Evolutionary conservation across 2,329 filamentous ascomycete species (phyloP).

Genomic region (Scytalidium lignicola): DNA sequence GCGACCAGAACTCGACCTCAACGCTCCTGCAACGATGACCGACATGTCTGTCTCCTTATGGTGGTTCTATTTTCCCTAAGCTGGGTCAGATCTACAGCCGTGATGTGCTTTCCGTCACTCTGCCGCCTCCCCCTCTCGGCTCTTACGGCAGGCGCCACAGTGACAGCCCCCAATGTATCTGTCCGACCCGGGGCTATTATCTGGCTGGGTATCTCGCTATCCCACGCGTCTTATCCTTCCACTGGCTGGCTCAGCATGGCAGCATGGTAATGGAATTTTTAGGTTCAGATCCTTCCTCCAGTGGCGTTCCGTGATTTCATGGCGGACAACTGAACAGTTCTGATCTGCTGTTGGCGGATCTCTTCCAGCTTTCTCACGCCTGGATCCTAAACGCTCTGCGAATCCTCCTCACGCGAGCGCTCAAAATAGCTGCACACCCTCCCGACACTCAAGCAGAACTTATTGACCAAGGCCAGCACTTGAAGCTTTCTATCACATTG

Average conservation of each 20-base stretch:
- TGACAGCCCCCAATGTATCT: not conserved
- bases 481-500: no score
- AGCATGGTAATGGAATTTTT: not conserved
- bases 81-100: not conserved
- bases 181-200: not conserved
- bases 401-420: not conserved
- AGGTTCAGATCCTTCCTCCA: not conserved
- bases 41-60: not conserved
- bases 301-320: not conserved
- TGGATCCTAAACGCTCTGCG: not conserved
- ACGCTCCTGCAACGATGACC: not conserved
- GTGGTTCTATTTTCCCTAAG: no score
- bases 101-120: not conserved
- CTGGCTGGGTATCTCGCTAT: not conserved
- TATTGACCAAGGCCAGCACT: no score
- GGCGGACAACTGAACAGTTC: no score
- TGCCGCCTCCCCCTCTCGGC: conserved; percentile 7
- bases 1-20: not conserved
- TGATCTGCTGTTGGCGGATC: no score
- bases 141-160: conserved; percentile 17
- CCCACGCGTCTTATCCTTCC: not conserved
- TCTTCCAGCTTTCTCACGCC: no score
- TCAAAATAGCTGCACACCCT: not conserved
- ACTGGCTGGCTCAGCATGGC: not conserved
- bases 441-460: no score